Percentiles rank a stretch among this genome's conserved stretches.
Conservation (phyloP, 2,329 filamentous ascomycete genomes). For the Hypoxylon sp. region DNA sequence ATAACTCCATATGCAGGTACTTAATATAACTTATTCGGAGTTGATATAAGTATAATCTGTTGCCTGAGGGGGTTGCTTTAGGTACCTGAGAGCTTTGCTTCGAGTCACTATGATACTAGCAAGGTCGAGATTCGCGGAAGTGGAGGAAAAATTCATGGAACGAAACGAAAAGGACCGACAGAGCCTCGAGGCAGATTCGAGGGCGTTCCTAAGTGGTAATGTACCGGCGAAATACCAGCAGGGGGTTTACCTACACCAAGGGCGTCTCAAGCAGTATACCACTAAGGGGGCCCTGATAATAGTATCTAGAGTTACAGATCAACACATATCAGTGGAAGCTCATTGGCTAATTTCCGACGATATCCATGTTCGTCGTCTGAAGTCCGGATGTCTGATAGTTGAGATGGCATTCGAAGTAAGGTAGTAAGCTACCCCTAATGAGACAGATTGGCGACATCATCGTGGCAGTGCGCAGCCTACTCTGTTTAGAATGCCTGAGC, state of each 20-base stretch:
- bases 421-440: neutral
- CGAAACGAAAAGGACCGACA: constrained; percentile 9
- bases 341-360: constrained; percentile 1
- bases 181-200: constrained; percentile 30
- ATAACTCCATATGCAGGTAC: neutral
- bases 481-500: constrained; percentile 9
- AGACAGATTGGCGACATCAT: constrained; percentile 7
- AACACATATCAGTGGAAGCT: neutral
- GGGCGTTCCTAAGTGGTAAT: neutral
- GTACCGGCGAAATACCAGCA: neutral
- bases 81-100: too few relatives aligned
- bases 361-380: constrained; percentile 1
- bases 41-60: neutral
- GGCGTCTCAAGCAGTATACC: neutral
- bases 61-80: too few relatives aligned
- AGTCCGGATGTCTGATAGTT: constrained; percentile 7
- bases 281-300: neutral
- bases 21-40: neutral
- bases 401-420: constrained; percentile 17
- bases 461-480: constrained; percentile 25
- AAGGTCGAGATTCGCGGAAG: neutral
- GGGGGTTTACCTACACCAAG: neutral
- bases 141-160: neutral
- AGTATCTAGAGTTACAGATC: neutral
- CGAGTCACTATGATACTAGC: neutral